Base-by-base conservation (phyloP, 148 eudicot species). In the Diospyros lotus region DNA sequence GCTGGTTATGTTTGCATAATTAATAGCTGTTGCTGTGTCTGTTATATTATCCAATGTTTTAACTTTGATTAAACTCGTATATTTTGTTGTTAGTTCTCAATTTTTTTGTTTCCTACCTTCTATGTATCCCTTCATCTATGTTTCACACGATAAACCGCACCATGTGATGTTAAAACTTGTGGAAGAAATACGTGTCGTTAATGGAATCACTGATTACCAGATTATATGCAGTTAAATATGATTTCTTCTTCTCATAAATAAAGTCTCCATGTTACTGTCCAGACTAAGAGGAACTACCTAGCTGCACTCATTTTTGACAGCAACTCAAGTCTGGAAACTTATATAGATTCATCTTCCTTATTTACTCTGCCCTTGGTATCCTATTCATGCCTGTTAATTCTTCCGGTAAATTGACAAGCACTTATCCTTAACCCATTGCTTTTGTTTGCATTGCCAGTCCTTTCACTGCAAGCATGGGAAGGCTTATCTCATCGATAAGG, bases 401-500 rank as follows among this genome's bases (percentile, higher is more conserved):
- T 11, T 59, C 1, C 54, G 46, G 42, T 45, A 43, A 45, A 46
- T 48, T 48, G 67, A 50, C 58, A 1, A 17, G 48, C 45, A 38
- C 14, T 17, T 38, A 40, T 50, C 50, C 41, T 28, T 63, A 50
- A 73, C 45, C 50, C 51, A 60, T n/a, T 55, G 28, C 13, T 68
- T 58, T 73, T 12, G 50, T 44, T 76, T 15, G 28, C 87, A 77
- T 73, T 84, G 83, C 46, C 93, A 94, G 97, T 73, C 86, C 28
- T 94, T 94, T 83, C 91, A 86, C 68, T 76, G 85, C 87, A 80
- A 85, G 76, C 82, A 88, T 81, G 97, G 98, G 51, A 91, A 69
- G 80, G 97, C 97, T 77, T 94, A 94, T 80, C 98, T 91, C 76
- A 87, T 91, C 60, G 81, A 87, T 43, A 89, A 86, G 13, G 87